Percentiles rank a stretch among this genome's conserved stretches.
phyloP scores from a whole-genome alignment of 1,284 basidiomycete species.

The Grifola frondosa region DNA sequence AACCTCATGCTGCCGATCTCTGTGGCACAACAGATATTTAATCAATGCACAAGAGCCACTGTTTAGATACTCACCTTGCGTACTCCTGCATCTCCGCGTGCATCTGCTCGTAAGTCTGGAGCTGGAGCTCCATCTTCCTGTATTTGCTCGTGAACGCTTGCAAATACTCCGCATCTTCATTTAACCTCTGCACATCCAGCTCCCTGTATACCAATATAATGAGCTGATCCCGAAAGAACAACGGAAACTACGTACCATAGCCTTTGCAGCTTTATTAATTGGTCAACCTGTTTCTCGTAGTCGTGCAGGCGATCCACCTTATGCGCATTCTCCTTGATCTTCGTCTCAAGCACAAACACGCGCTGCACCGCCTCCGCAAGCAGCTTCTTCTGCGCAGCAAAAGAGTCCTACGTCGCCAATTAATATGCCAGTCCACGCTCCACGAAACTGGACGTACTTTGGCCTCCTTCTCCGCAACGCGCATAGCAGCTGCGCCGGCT shows the following conservation, averaged over 20 bases:
- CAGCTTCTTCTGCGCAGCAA: constrained; percentile 65
- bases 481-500: constrained; percentile 57
- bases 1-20: constrained; percentile 54
- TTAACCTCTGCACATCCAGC: constrained; percentile 67
- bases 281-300: constrained; percentile 73
- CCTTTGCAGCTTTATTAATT: constrained; percentile 65
- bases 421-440: neutral
- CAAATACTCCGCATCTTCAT: constrained; percentile 59
- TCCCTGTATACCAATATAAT: constrained; percentile 48
- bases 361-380: constrained; percentile 59
- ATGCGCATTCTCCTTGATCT: constrained; percentile 67
- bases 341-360: constrained; percentile 62
- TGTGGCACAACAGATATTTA: constrained; percentile 34
- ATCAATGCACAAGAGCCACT: constrained; percentile 1
- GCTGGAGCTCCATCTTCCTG: constrained; percentile 60
- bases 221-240: neutral
- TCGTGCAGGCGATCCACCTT: constrained; percentile 72
- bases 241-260: constrained; percentile 54
- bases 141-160: constrained; percentile 52
- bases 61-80: constrained; percentile 45
- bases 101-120: constrained; percentile 55
- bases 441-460: constrained; percentile 38
- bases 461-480: constrained; percentile 63
- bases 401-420: constrained; percentile 51
- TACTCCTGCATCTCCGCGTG: constrained; percentile 51